Percentiles rank a stretch among this genome's conserved stretches.
These are phyloP conservation scores for Citrus sinensis DNA, from an alignment of 345 rosid genomes.

Conservation along the genomic window DNA sequence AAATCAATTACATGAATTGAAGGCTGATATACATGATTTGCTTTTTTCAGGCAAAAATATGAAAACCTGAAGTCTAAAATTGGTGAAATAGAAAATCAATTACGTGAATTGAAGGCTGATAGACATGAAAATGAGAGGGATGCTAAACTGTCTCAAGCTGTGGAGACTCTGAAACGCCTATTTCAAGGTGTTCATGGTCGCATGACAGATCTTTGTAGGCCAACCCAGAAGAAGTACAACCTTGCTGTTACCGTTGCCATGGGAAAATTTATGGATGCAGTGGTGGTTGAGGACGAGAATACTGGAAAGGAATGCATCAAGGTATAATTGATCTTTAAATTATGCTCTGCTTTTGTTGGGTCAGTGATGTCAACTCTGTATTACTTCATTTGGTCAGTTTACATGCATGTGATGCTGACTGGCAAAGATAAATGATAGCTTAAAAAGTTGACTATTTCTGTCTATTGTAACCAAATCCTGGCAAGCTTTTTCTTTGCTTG, in stretches of 20 bases:
- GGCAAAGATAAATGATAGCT: not conserved
- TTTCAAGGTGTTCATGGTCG: slow-evolving; percentile 98
- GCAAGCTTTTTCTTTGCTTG: not conserved
- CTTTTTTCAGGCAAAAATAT: slow-evolving; percentile 53
- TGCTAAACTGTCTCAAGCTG: slow-evolving; percentile 82
- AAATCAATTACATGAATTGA: slow-evolving; percentile 77
- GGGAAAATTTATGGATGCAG: slow-evolving; percentile 99
- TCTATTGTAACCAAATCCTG: not conserved
- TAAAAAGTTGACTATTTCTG: not conserved
- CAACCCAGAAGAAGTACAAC: slow-evolving; percentile 86
- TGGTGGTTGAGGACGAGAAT: slow-evolving; percentile 92
- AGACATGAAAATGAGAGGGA: slow-evolving; percentile 92
- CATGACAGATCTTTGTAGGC: slow-evolving; percentile 93
- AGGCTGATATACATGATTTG: slow-evolving; percentile 76
- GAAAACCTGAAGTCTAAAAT: slow-evolving; percentile 77
- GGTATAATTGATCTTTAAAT: slow-evolving; percentile 36
- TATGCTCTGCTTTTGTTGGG: slow-evolving; percentile 15
- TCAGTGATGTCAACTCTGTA: not conserved
- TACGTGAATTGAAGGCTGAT: slow-evolving; percentile 91
- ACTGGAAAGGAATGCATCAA: slow-evolving; percentile 98
- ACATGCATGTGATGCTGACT: not conserved
- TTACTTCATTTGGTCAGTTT: not conserved
- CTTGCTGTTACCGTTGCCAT: slow-evolving; percentile 98
- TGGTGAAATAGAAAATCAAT: slow-evolving; percentile 70
- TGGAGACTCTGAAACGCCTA: slow-evolving; percentile 84